Evolutionary conservation across 2,329 filamentous ascomycete species (phyloP).

Genomic region (Monilinia fructigena): DNA sequence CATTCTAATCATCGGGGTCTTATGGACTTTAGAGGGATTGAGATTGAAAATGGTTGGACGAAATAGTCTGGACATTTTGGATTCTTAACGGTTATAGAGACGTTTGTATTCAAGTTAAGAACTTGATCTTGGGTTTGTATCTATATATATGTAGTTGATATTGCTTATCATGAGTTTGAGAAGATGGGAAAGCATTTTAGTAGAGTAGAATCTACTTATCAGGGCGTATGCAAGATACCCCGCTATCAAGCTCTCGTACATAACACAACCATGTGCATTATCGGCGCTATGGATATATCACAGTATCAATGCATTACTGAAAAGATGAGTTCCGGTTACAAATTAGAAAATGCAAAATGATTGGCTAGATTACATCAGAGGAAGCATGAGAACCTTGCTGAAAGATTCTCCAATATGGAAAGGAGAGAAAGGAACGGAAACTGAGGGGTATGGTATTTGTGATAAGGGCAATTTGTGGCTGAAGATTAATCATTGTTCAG

Average conservation of each 20-base stretch:
- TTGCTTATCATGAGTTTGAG: background rate
- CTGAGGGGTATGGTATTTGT: background rate
- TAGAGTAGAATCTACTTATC: background rate
- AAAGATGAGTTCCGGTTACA: background rate
- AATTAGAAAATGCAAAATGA: background rate
- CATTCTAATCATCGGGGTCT: slow-evolving; percentile 8
- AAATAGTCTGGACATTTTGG: background rate
- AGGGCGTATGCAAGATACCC: background rate
- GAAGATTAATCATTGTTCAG: background rate
- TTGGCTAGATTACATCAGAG: background rate
- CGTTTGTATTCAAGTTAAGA: background rate
- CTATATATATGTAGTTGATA: background rate
- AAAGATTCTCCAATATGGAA: background rate
- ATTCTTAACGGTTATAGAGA: background rate
- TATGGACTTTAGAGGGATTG: slow-evolving; percentile 25
- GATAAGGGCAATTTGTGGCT: background rate
- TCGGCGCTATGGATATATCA: background rate
- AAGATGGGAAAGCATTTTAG: background rate
- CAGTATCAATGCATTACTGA: background rate
- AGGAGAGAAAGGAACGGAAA: background rate
- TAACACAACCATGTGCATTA: background rate
- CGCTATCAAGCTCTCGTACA: background rate
- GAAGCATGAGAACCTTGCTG: background rate
- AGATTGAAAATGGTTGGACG: background rate
- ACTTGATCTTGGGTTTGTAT: background rate